Percentiles rank a stretch among this genome's conserved stretches.
Conservation (phyloP, 75 land plant genomes). For the Pinus taeda region DNA sequence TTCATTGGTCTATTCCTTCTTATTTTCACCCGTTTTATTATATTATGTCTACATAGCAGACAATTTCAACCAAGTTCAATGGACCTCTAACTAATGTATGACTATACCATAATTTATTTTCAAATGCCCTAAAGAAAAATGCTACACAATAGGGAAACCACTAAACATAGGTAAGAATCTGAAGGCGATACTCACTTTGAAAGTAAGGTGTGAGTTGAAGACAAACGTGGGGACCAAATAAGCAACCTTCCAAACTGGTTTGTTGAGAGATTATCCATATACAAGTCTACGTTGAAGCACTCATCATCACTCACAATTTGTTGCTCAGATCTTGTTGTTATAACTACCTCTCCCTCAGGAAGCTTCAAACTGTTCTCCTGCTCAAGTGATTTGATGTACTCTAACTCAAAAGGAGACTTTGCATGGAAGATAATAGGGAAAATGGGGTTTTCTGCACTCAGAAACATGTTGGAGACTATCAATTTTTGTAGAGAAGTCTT, state of each 20-base stretch:
- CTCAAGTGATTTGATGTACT: neutral
- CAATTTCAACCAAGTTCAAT: neutral
- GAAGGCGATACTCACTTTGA: conserved; percentile 55
- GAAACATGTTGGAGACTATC: neutral
- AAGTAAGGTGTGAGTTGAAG: conserved; percentile 85
- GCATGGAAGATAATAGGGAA: neutral
- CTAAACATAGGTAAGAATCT: neutral
- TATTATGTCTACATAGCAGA: neutral
- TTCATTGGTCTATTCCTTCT: too few relatives aligned
- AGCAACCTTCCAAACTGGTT: conserved; percentile 56
- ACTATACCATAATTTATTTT: neutral
- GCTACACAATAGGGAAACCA: neutral
- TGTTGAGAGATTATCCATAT: conserved; percentile 41
- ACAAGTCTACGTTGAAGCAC: conserved; percentile 33
- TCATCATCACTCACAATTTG: neutral
- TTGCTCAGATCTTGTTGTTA: conserved; percentile 6
- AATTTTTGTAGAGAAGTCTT: neutral
- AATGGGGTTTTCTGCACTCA: conserved; percentile 4
- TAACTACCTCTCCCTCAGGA: neutral
- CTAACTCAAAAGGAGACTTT: conserved; percentile 9
- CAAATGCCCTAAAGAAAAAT: neutral
- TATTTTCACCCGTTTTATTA: neutral
- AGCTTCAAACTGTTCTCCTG: conserved; percentile 2
- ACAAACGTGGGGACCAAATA: conserved; percentile 65
- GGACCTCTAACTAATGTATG: neutral